These are phyloP conservation scores for Colletotrichum liaoningense DNA, from an alignment of 2,329 filamentous ascomycete genomes.

Conservation along the genomic window DNA sequence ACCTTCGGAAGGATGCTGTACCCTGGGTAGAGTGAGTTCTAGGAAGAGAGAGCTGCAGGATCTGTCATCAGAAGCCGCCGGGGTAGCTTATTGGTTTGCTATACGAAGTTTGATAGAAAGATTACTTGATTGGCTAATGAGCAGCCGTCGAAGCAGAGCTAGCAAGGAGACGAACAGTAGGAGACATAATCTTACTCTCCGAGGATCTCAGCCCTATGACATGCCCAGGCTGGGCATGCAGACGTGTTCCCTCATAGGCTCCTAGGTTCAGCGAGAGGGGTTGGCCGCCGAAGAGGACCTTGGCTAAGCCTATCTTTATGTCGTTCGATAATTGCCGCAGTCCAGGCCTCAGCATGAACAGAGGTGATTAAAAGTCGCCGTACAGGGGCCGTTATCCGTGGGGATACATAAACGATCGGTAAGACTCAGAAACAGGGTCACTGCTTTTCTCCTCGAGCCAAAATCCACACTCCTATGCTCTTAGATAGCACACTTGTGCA, in stretches of 20 bases:
- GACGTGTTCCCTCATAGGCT: conserved; percentile 1
- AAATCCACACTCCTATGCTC: background rate
- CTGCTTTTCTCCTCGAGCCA: background rate
- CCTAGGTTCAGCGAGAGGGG: conserved; percentile 5
- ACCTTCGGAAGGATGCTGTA: conserved; percentile 6
- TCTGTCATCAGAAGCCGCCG: background rate
- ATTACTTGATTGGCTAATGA: conserved; percentile 16
- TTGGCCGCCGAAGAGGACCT: background rate
- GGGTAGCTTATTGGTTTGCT: conserved; percentile 20
- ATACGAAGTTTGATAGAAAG: conserved; percentile 15
- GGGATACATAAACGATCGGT: background rate
- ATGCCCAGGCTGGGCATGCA: conserved; percentile 12
- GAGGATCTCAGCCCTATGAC: conserved; percentile 27
- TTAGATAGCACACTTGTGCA: background rate
- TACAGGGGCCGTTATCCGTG: background rate
- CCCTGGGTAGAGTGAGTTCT: background rate
- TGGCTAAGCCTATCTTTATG: background rate
- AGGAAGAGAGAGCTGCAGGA: conserved; percentile 21
- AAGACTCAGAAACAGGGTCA: background rate
- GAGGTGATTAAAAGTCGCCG: background rate
- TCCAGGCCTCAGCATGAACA: too few species aligned
- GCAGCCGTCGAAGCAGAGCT: conserved; percentile 1
- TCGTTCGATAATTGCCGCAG: background rate
- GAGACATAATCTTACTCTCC: background rate
- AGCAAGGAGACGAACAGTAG: background rate